Evolutionary conservation across 2,329 filamentous ascomycete species (phyloP).

Genomic region (Epichloe elymi): DNA sequence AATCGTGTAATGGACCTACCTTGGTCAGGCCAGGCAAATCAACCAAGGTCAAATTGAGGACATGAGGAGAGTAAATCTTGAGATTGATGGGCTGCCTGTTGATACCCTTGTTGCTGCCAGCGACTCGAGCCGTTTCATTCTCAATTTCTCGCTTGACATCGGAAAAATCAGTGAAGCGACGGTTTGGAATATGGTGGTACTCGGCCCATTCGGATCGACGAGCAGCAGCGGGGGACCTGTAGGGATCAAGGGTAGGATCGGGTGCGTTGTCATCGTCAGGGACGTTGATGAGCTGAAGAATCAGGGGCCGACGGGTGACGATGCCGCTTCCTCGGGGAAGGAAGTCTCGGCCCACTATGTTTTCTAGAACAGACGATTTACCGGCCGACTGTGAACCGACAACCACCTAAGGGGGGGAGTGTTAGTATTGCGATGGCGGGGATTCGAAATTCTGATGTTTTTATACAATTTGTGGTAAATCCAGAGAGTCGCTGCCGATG

Average conservation of each 20-base stretch:
- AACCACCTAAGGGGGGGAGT: constrained; percentile 55
- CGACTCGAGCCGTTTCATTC: constrained; percentile 84
- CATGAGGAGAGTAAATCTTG: constrained; percentile 95
- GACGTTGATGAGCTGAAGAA: constrained; percentile 96
- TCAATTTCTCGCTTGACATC: constrained; percentile 96
- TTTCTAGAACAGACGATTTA: constrained; percentile 97
- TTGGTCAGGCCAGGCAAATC: constrained; percentile 94
- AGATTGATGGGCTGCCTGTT: constrained; percentile 95
- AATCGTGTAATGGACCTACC: constrained; percentile 31
- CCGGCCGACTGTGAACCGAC: constrained; percentile 97
- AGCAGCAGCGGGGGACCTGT: constrained; percentile 62
- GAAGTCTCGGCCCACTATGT: constrained; percentile 96
- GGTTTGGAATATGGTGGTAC: constrained; percentile 87
- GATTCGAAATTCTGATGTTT: constrained; percentile 7
- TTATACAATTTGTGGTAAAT: constrained; percentile 92
- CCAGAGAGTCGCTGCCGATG: constrained; percentile 95
- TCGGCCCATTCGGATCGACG: constrained; percentile 71
- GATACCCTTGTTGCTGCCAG: constrained; percentile 94
- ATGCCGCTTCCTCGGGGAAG: constrained; percentile 93
- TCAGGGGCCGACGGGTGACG: constrained; percentile 84
- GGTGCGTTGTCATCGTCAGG: constrained; percentile 58
- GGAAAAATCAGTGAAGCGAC: constrained; percentile 79
- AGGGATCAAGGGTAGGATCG: constrained; percentile 55
- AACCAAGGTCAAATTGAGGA: constrained; percentile 89
- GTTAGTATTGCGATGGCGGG: constrained; percentile 3